Conservation (phyloP, 2,329 filamentous ascomycete genomes). For the Stagonosporopsis chrysanthemi region DNA sequence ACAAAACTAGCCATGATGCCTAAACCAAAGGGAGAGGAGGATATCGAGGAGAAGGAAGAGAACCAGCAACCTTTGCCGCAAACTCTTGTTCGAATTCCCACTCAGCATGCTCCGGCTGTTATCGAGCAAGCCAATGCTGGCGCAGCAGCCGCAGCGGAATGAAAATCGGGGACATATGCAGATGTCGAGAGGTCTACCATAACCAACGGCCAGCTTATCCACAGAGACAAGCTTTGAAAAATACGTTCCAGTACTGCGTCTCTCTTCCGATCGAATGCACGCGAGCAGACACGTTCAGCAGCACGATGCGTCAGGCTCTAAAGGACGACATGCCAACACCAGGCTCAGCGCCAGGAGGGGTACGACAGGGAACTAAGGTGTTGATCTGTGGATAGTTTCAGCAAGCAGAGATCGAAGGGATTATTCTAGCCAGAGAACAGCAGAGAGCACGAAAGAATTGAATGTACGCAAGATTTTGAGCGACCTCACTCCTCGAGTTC, state of each 20-base stretch:
- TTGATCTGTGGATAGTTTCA: not conserved
- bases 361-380: not conserved
- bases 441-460: not conserved
- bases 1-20: slow-evolving; percentile 69
- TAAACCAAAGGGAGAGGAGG: slow-evolving; percentile 59
- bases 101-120: slow-evolving; percentile 66
- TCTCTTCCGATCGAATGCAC: not conserved
- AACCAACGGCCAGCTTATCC: not conserved
- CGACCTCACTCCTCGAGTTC: not conserved
- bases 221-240: not conserved
- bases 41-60: slow-evolving; percentile 52
- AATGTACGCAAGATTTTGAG: not conserved
- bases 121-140: slow-evolving; percentile 45
- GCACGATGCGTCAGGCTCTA: not conserved
- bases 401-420: not conserved
- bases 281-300: not conserved
- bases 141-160: slow-evolving; percentile 26
- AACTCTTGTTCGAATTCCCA: slow-evolving; percentile 84
- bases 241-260: not conserved
- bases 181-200: not conserved
- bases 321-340: not conserved
- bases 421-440: not conserved
- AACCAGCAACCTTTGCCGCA: slow-evolving; percentile 70
- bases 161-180: not conserved
- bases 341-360: not conserved